Base-by-base conservation (phyloP, 768 basidiomycete species). In the Termitomyces sp. region DNA sequence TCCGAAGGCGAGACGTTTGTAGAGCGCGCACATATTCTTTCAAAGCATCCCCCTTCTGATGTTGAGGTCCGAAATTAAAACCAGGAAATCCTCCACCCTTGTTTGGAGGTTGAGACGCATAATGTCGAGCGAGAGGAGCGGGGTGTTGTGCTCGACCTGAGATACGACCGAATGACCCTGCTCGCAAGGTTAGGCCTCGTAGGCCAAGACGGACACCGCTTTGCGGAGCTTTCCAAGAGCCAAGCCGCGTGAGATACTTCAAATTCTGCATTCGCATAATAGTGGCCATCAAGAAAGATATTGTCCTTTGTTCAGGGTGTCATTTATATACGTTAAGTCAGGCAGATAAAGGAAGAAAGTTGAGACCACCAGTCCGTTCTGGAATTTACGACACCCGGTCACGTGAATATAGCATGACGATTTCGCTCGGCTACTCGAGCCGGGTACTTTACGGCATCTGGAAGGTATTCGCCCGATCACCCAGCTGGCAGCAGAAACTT, bases 31-130 rank as follows among this genome's bases (percentile, higher is more conserved):
- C 77, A 59, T 79, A 92, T 83, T 94, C 88, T 65, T 92, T 91
- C 68, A 96, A 70, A 0, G 91, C 88, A 10, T 92, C 90, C 4
- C 94, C 92, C 65, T 93, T 93, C 72, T 87, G 76, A 48, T 82
- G 81, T 61, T 86, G 84, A 26, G 76, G 82, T 27, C 81, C 79
- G 27, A 87, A 65, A 60, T 70, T 77, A 64, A 88, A 82, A 10
- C 81, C 79, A 1, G 86, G 86, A 63, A 88, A 81, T 14, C 80
- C 80, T 26, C 69, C 73, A 4, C 73, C 67, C 18, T 53, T 53
- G 18, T 53, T 58, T 0, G 80, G 83, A 13, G 73, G 76, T 46
- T 79, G 75, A 18, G 57, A 58, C 1, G 83, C 77, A 65, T 85
- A 84, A 32, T 69, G 56, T 12, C 80, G 72, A 20, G 60, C 63